Evolutionary conservation across 441 rosid species (phyloP).

Genomic region (Arabidopsis hybrid): DNA sequence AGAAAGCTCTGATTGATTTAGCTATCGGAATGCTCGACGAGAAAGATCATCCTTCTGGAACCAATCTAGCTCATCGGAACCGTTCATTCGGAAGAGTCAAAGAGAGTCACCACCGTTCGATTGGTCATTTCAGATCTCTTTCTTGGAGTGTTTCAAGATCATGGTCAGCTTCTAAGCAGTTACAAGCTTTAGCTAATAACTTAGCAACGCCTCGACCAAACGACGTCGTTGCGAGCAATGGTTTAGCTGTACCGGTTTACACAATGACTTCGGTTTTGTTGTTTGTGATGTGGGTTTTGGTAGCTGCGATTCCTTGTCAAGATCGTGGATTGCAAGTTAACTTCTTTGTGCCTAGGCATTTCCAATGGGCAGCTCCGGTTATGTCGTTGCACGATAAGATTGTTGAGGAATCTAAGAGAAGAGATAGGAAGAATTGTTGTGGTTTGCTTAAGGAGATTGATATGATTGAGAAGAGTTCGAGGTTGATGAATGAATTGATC

Average conservation of each 20-base stretch:
- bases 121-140: constrained; percentile 80
- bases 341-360: constrained; percentile 73
- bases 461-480: constrained; percentile 70
- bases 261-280: constrained; percentile 74
- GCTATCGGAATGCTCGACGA: constrained; percentile 90
- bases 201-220: constrained; percentile 62
- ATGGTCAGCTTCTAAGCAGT: constrained; percentile 91
- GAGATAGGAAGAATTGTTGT: constrained; percentile 81
- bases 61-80: constrained; percentile 59
- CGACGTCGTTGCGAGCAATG: constrained; percentile 61
- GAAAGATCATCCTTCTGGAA: constrained; percentile 64
- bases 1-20: constrained; percentile 83
- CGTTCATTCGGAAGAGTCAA: constrained; percentile 76
- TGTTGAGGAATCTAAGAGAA: constrained; percentile 76
- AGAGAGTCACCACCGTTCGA: constrained; percentile 54
- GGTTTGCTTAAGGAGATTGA: constrained; percentile 86
- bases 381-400: constrained; percentile 73
- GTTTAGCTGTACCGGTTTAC: constrained; percentile 68
- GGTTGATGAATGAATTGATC: constrained; percentile 69
- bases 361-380: constrained; percentile 70
- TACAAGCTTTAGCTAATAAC: constrained; percentile 80
- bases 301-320: constrained; percentile 95
- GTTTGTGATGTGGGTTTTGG: constrained; percentile 90
- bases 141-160: constrained; percentile 97
- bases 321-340: constrained; percentile 90